These are phyloP conservation scores for Sutorius australiensis DNA, from an alignment of 768 basidiomycete species.

Conservation along the genomic window DNA sequence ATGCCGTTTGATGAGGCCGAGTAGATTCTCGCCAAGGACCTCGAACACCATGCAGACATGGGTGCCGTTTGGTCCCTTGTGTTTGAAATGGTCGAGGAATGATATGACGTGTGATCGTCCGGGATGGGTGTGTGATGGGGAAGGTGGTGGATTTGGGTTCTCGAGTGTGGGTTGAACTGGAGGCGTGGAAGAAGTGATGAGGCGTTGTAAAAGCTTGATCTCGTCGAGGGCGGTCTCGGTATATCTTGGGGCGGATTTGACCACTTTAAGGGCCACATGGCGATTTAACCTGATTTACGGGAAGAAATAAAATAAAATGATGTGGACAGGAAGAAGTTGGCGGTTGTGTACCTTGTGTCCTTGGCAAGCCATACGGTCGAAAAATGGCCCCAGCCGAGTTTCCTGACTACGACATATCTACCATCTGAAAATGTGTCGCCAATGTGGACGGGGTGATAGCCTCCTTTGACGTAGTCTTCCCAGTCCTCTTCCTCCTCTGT, in stretches of 20 bases:
- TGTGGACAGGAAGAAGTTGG: not conserved
- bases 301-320: conserved; percentile 10
- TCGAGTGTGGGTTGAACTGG: conserved; percentile 44
- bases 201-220: conserved; percentile 94
- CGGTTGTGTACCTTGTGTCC: conserved; percentile 64
- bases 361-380: conserved; percentile 90
- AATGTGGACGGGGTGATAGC: conserved; percentile 92
- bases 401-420: conserved; percentile 86
- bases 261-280: conserved; percentile 98
- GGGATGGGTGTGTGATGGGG: conserved; percentile 70
- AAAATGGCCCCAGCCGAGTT: conserved; percentile 95
- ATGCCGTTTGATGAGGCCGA: conserved; percentile 95
- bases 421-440: conserved; percentile 87
- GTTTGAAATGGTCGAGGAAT: conserved; percentile 95
- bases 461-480: conserved; percentile 82
- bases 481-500: conserved; percentile 92
- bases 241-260: conserved; percentile 95
- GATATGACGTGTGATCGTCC: conserved; percentile 94
- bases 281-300: conserved; percentile 68
- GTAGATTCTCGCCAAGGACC: conserved; percentile 93
- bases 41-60: conserved; percentile 99
- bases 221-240: conserved; percentile 98
- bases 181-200: conserved; percentile 78
- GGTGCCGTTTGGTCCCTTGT: conserved; percentile 93
- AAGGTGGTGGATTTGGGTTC: conserved; percentile 47